phyloP scores from a whole-genome alignment of 148 eudicot species.

The Gaultheria prostrata region DNA sequence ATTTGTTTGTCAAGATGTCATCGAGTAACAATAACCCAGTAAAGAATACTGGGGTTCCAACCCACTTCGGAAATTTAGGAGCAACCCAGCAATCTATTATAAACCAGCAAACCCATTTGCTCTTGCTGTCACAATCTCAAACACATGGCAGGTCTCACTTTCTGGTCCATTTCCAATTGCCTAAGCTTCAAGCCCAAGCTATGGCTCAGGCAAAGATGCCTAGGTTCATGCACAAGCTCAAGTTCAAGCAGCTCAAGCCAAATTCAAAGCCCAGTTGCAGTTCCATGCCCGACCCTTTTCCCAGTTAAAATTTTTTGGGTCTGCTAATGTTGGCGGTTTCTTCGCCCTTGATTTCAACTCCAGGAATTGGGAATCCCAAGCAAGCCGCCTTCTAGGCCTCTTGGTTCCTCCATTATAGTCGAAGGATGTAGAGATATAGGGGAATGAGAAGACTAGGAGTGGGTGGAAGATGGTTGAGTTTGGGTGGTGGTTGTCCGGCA shows the following conservation, averaged over 20 bases:
- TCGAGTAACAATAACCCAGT: conserved; percentile 31
- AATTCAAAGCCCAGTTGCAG: conserved; percentile 32
- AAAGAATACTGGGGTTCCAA: conserved; percentile 30
- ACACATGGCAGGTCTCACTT: conserved; percentile 41
- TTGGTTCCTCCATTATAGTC: conserved; percentile 47
- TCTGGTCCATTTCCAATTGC: conserved; percentile 36
- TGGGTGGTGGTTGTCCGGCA: no score
- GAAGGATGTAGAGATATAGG: no score
- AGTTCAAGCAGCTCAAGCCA: conserved; percentile 28
- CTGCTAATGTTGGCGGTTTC: conserved; percentile 29
- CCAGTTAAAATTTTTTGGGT: conserved; percentile 27
- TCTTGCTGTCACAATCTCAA: conserved; percentile 32
- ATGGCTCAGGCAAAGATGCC: conserved; percentile 39
- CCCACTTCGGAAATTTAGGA: conserved; percentile 32
- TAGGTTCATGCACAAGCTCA: conserved; percentile 32
- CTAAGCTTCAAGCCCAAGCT: conserved; percentile 38
- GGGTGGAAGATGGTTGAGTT: no score
- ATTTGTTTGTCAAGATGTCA: conserved; percentile 13
- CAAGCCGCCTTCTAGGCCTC: conserved; percentile 53
- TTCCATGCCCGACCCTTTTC: conserved; percentile 31
- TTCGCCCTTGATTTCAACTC: conserved; percentile 40
- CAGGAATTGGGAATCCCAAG: conserved; percentile 38
- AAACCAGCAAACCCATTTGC: conserved; percentile 24
- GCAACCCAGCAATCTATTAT: conserved; percentile 23
- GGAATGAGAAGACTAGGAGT: no score